These are phyloP conservation scores for Canavalia ensiformis DNA, from an alignment of 306 rosid species.

Conservation along the genomic window DNA sequence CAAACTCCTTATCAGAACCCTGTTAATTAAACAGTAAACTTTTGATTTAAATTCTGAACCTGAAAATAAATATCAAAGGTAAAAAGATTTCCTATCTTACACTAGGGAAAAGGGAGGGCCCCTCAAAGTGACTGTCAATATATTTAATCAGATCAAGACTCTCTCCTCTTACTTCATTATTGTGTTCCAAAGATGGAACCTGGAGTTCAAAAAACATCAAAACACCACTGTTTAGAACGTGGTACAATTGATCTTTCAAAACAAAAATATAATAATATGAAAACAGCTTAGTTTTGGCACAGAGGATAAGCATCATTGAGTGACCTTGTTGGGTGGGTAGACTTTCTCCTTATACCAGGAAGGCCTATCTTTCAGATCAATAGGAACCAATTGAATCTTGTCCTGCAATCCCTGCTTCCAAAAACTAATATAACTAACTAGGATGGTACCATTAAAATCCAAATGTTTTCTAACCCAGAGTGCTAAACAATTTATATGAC, in stretches of 20 bases:
- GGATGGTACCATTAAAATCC: too few relatives aligned
- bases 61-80: slow-evolving; percentile 8
- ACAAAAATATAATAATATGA: slow-evolving; percentile 2
- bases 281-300: slow-evolving; percentile 25
- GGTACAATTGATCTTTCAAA: background rate
- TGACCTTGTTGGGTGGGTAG: slow-evolving; percentile 80
- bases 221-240: background rate
- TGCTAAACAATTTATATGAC: too few relatives aligned
- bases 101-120: slow-evolving; percentile 73
- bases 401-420: slow-evolving; percentile 76
- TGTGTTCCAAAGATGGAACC: slow-evolving; percentile 77
- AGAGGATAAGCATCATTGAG: slow-evolving; percentile 2
- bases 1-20: slow-evolving; percentile 72
- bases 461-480: too few relatives aligned
- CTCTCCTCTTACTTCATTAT: slow-evolving; percentile 70
- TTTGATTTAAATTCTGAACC: background rate
- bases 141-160: slow-evolving; percentile 78
- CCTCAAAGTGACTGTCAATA: slow-evolving; percentile 64
- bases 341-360: slow-evolving; percentile 88
- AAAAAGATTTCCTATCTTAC: slow-evolving; percentile 55
- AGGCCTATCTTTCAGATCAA: slow-evolving; percentile 83
- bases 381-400: slow-evolving; percentile 73
- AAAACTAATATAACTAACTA: background rate
- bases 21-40: slow-evolving; percentile 33
- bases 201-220: slow-evolving; percentile 14